Evolutionary conservation across 2,329 filamentous ascomycete species (phyloP), one percentile per base, ranked within the genome.

Genomic region (Thermoascus crustaceus): DNA sequence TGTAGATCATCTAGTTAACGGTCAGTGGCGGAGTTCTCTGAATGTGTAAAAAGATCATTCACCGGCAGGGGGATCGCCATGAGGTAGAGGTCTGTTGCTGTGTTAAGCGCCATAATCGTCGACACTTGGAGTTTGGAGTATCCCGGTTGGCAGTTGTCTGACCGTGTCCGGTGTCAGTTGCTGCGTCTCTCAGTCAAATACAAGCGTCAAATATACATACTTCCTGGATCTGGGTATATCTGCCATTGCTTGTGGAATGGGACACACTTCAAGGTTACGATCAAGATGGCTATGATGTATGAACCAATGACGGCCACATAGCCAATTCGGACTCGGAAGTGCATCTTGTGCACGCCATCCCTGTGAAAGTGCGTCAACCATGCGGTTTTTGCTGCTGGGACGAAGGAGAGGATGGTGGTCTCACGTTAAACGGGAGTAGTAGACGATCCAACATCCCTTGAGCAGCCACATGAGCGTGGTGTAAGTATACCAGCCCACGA

Each of bases 201-300:
- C 20, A 8, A 10, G 18, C 32, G 13, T 16, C 20, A 40, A 38
- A 42, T 45, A 25, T 40, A 55, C 68, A 45, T 49, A 72, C 69
- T 66, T 7, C 74, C 73, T 0, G 75, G 75, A 19, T 78, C 54
- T 0, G 75, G 75, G 33, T 68, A 57, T 30, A 78, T 75, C 49
- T 78, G 73, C 73, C 75, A 79, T 46, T 73, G 71, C 24, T 64
- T 65, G 16, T 58, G 43, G 34, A 78, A 65, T 0, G 73, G 73
- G 16, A 61, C 60, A 42, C 75, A 79, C 7, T 66, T 65, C 2
- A 72, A 56, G 7, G 75, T 61, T 20, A 76, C 64, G 3, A 68
- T 67, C 22, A 70, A 57, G 17, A 73, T 54, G 4, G 67, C 66
- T 0, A 61, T 61, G 16, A 76, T 37, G 42, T 69, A 78, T 3